phyloP scores from a whole-genome alignment of 2,329 filamentous ascomycete species.

The Fusarium pininemorale region DNA sequence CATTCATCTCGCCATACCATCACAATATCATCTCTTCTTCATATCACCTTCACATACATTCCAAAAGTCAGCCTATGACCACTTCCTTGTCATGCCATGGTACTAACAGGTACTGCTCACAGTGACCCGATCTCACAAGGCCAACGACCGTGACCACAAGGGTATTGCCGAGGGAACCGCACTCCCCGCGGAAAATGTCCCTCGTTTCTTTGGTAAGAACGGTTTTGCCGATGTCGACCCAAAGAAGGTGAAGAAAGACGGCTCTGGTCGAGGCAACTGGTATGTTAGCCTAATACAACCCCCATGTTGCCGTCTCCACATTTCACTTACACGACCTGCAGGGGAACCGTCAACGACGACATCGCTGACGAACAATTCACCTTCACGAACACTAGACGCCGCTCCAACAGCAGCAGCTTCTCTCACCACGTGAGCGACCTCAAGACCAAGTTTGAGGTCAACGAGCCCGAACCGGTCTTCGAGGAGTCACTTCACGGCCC shows the following conservation, averaged over 20 bases:
- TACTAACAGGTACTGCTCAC: slow-evolving; percentile 25
- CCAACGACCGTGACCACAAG: slow-evolving; percentile 90
- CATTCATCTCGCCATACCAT: slow-evolving; percentile 8
- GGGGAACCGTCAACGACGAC: slow-evolving; percentile 87
- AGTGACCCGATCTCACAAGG: slow-evolving; percentile 99
- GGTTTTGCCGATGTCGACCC: slow-evolving; percentile 85
- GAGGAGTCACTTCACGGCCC: slow-evolving; percentile 85
- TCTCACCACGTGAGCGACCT: slow-evolving; percentile 77
- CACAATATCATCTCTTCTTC: background rate
- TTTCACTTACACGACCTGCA: slow-evolving; percentile 50
- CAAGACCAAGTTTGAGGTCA: slow-evolving; percentile 96
- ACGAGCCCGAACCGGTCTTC: slow-evolving; percentile 90
- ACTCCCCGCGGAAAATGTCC: slow-evolving; percentile 75
- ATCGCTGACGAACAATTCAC: slow-evolving; percentile 85
- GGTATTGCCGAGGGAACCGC: slow-evolving; percentile 79
- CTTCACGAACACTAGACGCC: slow-evolving; percentile 85
- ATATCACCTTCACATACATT: background rate
- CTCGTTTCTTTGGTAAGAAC: slow-evolving; percentile 92
- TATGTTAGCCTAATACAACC: slow-evolving; percentile 57
- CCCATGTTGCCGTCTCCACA: background rate
- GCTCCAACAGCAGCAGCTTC: slow-evolving; percentile 87
- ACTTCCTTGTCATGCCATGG: background rate
- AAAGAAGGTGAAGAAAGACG: slow-evolving; percentile 97
- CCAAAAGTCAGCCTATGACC: slow-evolving; percentile 33
- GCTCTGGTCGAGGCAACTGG: slow-evolving; percentile 93